phyloP scores from a whole-genome alignment of 148 eudicot genomes.

The Fagopyrum homotropicum region DNA sequence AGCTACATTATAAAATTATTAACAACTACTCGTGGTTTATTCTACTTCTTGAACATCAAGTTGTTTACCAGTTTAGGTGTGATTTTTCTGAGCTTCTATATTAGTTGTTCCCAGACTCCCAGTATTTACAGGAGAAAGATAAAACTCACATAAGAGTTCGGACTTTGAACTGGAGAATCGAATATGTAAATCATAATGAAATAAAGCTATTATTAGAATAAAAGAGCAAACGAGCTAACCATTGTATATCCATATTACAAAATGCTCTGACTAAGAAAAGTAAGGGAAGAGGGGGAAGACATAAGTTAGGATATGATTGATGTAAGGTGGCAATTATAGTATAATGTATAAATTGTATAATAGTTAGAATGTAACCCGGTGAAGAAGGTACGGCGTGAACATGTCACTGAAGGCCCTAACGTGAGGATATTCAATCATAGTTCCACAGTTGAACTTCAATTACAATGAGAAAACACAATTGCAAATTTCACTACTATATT shows the following conservation, averaged over 20 bases:
- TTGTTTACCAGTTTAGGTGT: slow-evolving; percentile 12
- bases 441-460: neutral
- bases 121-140: neutral
- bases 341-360: neutral
- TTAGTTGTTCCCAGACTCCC: neutral
- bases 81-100: neutral
- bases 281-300: neutral
- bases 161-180: neutral
- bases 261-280: too few relatives aligned
- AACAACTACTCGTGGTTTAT: too few relatives aligned
- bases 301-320: neutral
- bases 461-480: neutral
- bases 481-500: neutral
- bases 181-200: neutral
- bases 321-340: neutral
- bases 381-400: neutral
- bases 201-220: too few relatives aligned
- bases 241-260: too few relatives aligned
- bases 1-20: too few relatives aligned
- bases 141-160: neutral
- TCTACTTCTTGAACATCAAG: too few relatives aligned
- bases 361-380: neutral
- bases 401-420: neutral
- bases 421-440: neutral
- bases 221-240: neutral